Evolutionary conservation across 495 filamentous ascomycete genomes (phyloP), one percentile per base, ranked within the genome.

Genomic region (Xylaria telfairii): DNA sequence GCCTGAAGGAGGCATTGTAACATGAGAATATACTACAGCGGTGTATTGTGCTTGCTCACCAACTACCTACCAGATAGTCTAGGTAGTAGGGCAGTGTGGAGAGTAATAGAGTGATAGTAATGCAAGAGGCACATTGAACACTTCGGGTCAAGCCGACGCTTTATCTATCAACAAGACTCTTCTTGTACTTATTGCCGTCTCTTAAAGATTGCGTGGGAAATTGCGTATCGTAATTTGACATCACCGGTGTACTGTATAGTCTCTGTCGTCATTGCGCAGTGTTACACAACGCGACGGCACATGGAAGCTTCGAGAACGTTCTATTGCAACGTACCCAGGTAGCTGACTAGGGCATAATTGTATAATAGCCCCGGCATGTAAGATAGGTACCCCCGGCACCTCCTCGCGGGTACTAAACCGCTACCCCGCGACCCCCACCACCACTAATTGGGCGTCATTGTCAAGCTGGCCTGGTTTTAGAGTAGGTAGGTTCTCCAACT

Each of bases 301-400:
- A 69, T 59, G 37, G 68, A 70, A 70, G 68, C 44, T 65, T 64
- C 68, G 60, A 65, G 68, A 70, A 70, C 57, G 39, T 65, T 70
- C 68, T 9, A 65, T 56, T 24, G 51, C 28, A 54, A 28, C 49
- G n/a, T n/a, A n/a, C n/a, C n/a, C n/a, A n/a, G n/a, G n/a, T 54
- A 54, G 51, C 24, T 17, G 51, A 17, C 51, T 54, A 54, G 51
- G 51, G 51, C 5, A 54, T 54, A 54, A 15, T 30, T 54, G 26
- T 26, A 54, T 54, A 54, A 12, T 10, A 21, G 5, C 28, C 30
- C 54, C 28, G 54, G 28, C 54, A 34, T 37, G 30, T 28, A 19
- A 30, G 28, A 32, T 37, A 41, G 17, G n/a, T n/a, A n/a, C 46
- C 7, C 17, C 17, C n/a, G 51, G 51, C 30, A 42, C 34, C 59